These are phyloP conservation scores for Dillenia turbinata DNA, from an alignment of 164 flowering plant genomes.

Conservation along the genomic window DNA sequence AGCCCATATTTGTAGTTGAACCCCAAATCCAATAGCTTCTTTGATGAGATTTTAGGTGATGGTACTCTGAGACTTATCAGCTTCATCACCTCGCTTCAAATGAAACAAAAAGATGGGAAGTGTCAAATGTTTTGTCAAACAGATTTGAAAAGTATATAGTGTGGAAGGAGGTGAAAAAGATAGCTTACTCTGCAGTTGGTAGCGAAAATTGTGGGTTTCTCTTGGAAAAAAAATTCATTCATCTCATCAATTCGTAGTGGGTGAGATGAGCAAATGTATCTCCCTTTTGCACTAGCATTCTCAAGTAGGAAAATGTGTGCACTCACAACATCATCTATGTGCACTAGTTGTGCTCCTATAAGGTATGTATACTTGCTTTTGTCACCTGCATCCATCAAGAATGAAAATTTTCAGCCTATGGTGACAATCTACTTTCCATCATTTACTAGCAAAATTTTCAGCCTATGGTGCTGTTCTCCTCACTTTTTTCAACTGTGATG, in stretches of 20 bases:
- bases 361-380: not conserved
- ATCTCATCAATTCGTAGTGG: slow-evolving; percentile 13
- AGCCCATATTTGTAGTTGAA: slow-evolving; percentile 38
- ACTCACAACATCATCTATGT: slow-evolving; percentile 31
- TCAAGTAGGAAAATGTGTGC: slow-evolving; percentile 21
- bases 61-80: not conserved
- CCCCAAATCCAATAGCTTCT: slow-evolving; percentile 48
- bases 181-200: slow-evolving; percentile 37
- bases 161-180: not conserved
- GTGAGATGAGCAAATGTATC: too few relatives aligned
- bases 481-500: too few relatives aligned
- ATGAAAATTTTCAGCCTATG: too few relatives aligned
- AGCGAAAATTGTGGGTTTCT: slow-evolving; percentile 37
- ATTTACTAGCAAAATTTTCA: too few relatives aligned
- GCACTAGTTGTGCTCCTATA: slow-evolving; percentile 13
- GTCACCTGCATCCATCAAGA: slow-evolving; percentile 12
- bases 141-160: not conserved
- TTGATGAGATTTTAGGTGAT: slow-evolving; percentile 24
- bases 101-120: slow-evolving; percentile 8
- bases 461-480: too few relatives aligned
- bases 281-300: too few relatives aligned
- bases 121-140: not conserved
- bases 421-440: too few relatives aligned
- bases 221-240: slow-evolving; percentile 22
- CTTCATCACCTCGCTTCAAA: slow-evolving; percentile 10